A percentile compares a stretch with the other conserved stretches of the same genome.
phyloP scores from a whole-genome alignment of 345 rosid genomes.

The Pistacia integerrima region DNA sequence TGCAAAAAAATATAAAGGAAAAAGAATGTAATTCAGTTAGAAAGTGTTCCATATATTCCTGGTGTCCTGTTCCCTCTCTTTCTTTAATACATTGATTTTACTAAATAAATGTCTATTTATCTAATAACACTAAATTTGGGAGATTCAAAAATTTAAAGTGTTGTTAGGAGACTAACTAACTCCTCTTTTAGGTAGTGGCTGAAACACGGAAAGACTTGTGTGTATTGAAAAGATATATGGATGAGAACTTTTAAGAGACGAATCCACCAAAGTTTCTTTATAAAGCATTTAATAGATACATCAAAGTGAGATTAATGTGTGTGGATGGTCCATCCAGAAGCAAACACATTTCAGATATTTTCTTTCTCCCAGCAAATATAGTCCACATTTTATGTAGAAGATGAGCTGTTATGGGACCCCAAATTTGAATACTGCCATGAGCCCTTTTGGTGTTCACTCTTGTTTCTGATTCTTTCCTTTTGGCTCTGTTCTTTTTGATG shows the following conservation, averaged over 20 bases:
- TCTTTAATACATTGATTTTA: neutral
- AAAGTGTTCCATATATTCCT: neutral
- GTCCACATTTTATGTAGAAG: slow-evolving; percentile 39
- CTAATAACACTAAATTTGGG: too few relatives aligned
- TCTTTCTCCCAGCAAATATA: slow-evolving; percentile 26
- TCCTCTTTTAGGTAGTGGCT: neutral
- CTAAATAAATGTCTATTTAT: too few relatives aligned
- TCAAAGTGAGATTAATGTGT: slow-evolving; percentile 20
- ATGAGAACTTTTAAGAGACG: neutral
- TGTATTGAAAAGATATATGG: slow-evolving; percentile 11
- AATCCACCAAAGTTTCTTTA: neutral
- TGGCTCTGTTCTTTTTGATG: slow-evolving; percentile 22
- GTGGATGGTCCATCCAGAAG: slow-evolving; percentile 25
- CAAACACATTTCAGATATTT: slow-evolving; percentile 49
- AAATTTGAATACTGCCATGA: slow-evolving; percentile 13
- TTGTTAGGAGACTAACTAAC: too few relatives aligned
- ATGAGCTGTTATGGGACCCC: slow-evolving; percentile 38
- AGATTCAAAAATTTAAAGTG: too few relatives aligned
- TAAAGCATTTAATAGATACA: slow-evolving; percentile 14
- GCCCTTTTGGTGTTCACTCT: slow-evolving; percentile 20
- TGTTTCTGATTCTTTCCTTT: slow-evolving; percentile 27
- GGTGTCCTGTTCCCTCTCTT: neutral
- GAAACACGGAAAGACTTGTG: neutral
- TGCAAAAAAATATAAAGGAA: slow-evolving; percentile 22
- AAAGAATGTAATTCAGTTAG: neutral